phyloP scores from a whole-genome alignment of 2,329 filamentous ascomycete species.

The Bretziella fagacearum region DNA sequence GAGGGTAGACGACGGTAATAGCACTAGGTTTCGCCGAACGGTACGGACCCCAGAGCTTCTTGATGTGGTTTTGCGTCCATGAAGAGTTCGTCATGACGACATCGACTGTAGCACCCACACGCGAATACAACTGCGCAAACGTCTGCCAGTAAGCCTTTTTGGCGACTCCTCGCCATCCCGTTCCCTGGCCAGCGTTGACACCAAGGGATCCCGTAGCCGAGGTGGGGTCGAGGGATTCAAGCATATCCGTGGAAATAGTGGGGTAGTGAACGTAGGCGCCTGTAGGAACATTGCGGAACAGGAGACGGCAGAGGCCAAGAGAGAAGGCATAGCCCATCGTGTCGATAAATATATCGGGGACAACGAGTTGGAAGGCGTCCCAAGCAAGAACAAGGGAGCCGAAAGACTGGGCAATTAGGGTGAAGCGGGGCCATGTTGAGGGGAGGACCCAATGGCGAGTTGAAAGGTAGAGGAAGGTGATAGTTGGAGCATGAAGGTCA shows the following conservation, averaged over 20 bases:
- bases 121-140: slow-evolving; percentile 70
- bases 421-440: slow-evolving; percentile 80
- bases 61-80: slow-evolving; percentile 80
- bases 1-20: slow-evolving; percentile 72
- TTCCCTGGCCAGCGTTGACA: slow-evolving; percentile 68
- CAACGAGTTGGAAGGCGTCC: slow-evolving; percentile 81
- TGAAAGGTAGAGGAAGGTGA: slow-evolving; percentile 80
- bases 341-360: slow-evolving; percentile 87
- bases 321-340: slow-evolving; percentile 97
- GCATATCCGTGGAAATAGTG: slow-evolving; percentile 96
- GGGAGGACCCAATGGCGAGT: slow-evolving; percentile 75
- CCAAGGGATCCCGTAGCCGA: slow-evolving; percentile 45
- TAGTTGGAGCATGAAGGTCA: slow-evolving; percentile 60
- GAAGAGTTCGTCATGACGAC: slow-evolving; percentile 95
- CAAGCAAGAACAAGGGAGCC: slow-evolving; percentile 77
- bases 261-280: slow-evolving; percentile 95
- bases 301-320: slow-evolving; percentile 60
- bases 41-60: slow-evolving; percentile 56
- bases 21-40: slow-evolving; percentile 27
- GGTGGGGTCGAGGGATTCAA: slow-evolving; percentile 56
- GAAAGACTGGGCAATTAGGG: slow-evolving; percentile 80
- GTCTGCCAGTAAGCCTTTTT: slow-evolving; percentile 77
- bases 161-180: slow-evolving; percentile 47
- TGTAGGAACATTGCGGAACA: slow-evolving; percentile 69
- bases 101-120: slow-evolving; percentile 68